These are phyloP conservation scores for Platismatia glauca DNA, from an alignment of 495 filamentous ascomycete genomes.

Conservation along the genomic window DNA sequence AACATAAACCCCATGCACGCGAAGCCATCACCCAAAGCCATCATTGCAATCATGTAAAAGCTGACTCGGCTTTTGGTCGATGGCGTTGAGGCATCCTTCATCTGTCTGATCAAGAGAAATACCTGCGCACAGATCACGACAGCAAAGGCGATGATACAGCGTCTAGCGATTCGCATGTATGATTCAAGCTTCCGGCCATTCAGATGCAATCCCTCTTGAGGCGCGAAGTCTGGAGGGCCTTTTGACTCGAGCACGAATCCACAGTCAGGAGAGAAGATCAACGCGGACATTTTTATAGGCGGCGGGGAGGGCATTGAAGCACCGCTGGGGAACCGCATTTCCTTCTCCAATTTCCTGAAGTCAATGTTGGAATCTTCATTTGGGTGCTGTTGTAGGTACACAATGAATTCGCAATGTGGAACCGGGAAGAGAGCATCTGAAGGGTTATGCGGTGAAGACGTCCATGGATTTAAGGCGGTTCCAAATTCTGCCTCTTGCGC, in stretches of 20 bases:
- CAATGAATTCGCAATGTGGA: conserved; percentile 79
- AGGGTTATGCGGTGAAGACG: conserved; percentile 49
- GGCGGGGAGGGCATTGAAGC: conserved; percentile 61
- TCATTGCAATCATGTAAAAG: conserved; percentile 74
- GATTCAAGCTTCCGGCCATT: conserved; percentile 71
- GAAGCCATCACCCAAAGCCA: conserved; percentile 80
- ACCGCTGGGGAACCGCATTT: conserved; percentile 78
- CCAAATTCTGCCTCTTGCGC: conserved; percentile 45
- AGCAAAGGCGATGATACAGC: conserved; percentile 58
- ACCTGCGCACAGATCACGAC: conserved; percentile 60
- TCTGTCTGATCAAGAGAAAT: conserved; percentile 66
- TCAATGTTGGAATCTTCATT: conserved; percentile 31
- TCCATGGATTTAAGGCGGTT: conserved; percentile 51
- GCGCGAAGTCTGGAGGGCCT: conserved; percentile 62
- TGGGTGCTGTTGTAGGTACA: conserved; percentile 78
- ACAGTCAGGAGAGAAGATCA: conserved; percentile 91
- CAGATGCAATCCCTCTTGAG: conserved; percentile 57
- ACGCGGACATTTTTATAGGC: conserved; percentile 66
- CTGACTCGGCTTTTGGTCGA: conserved; percentile 87
- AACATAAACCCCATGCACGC: conserved; percentile 52
- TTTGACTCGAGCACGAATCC: conserved; percentile 85
- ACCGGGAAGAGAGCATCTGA: conserved; percentile 49
- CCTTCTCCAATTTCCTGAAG: conserved; percentile 66
- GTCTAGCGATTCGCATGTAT: conserved; percentile 55
- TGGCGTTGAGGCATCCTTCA: conserved; percentile 88